Percentiles rank a stretch among this genome's conserved stretches.
phyloP scores from a whole-genome alignment of 768 basidiomycete genomes.

The Cystofilobasidium bisporidii region DNA sequence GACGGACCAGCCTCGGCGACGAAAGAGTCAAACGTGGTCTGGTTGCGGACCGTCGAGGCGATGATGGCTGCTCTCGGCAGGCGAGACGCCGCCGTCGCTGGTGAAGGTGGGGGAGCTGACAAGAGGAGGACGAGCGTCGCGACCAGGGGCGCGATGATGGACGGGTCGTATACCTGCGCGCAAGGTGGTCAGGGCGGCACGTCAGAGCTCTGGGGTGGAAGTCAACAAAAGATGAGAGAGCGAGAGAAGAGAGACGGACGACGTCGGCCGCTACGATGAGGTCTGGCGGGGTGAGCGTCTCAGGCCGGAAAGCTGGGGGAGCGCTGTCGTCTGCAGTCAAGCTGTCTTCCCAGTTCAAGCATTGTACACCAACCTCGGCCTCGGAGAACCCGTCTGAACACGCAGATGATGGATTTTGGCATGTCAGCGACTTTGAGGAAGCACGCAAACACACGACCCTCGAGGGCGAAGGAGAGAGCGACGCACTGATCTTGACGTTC shows the following conservation, averaged over 20 bases:
- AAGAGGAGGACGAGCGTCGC: conserved; percentile 13
- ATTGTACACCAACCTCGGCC: background rate
- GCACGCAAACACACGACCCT: background rate
- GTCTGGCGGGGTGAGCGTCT: background rate
- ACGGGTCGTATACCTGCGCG: conserved; percentile 17
- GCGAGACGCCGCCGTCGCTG: background rate
- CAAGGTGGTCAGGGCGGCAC: background rate
- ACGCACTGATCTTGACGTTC: conserved; percentile 18
- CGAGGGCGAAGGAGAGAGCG: background rate
- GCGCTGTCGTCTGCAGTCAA: background rate
- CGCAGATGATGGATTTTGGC: background rate
- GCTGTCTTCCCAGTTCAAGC: conserved; percentile 19
- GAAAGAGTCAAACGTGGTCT: conserved; percentile 13
- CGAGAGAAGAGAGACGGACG: background rate
- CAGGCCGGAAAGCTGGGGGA: background rate
- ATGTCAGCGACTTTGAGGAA: background rate
- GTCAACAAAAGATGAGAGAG: too few relatives aligned
- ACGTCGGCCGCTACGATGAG: conserved; percentile 26
- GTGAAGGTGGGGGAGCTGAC: background rate
- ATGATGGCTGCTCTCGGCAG: background rate
- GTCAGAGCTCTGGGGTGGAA: background rate
- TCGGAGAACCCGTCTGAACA: background rate
- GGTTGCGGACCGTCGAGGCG: conserved; percentile 21
- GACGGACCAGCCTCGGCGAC: conserved; percentile 1
- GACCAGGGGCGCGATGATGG: conserved; percentile 14